Base-by-base conservation (phyloP, 495 filamentous ascomycete genomes). In the Talaromyces borbonicus region DNA sequence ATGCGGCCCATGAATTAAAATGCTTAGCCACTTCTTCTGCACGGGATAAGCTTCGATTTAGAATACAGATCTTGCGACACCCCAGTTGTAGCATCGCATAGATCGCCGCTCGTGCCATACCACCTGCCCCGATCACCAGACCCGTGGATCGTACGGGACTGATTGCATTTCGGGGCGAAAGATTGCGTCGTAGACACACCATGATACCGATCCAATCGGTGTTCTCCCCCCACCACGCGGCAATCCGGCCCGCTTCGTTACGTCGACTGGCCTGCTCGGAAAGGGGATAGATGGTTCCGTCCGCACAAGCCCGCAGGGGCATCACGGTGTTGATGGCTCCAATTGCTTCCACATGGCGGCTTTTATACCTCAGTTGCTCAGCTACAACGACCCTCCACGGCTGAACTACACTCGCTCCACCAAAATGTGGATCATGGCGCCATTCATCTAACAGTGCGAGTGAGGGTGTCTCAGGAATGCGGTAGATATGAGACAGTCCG, bases 321-420 rank as follows among this genome's bases (percentile, higher is more conserved):
- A 90, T 68, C n/a, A 90, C 71, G 0, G 85, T 88, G 58, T 92
- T 90, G 44, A 87, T 81, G 8, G 86, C 83, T 1, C 86, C 85
- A 48, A 92, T 88, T 6, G 81, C 85, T 33, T 80, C 79, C 5
- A 84, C 85, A 53, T 92, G 84, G 50, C 77, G 74, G 46, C 81
- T 86, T 52, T 83, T 77, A 20, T 81, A 72, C 44, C 82, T 75
- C 2, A 87, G 67, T 26, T 80, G 75, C 5, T 76, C 70, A 48
- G 84, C 79, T 14, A 87, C 73, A 46, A 81, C 75, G 3, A 85
- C 78, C 50, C 87, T 84, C 72, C 83, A 89, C 2, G 86, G 85
- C 25, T 84, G 78, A 1, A 83, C 75, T 16, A 92, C 72, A 50
- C 77, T 80, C 12, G 80, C 77, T 3, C 85, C 86, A 8, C 85